Percentiles rank a stretch among this genome's conserved stretches.
Conservation (phyloP, 805 yeast species). For the Hyphopichia homilentoma region DNA sequence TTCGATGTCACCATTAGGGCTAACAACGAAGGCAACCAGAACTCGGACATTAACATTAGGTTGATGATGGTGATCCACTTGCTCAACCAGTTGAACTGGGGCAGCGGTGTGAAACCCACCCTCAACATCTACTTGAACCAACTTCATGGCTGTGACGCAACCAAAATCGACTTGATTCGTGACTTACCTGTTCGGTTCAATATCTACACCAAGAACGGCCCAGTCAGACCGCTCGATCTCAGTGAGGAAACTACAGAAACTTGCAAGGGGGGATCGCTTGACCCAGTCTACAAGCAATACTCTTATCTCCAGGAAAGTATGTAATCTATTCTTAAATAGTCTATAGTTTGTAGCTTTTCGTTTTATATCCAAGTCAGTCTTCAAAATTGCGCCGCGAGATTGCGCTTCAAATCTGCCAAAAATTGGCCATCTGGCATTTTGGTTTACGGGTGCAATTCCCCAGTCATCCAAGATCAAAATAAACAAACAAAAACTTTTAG, state of each 20-base stretch:
- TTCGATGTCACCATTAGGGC: not conserved
- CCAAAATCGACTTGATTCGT: not conserved
- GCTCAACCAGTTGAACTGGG: slow-evolving; percentile 2
- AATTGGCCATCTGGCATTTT: no score
- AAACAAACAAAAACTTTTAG: no score
- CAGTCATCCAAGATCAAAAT: no score
- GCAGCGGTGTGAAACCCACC: not conserved
- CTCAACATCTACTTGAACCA: not conserved
- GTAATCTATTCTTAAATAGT: no score
- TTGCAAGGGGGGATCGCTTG: not conserved
- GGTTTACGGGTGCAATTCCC: not conserved
- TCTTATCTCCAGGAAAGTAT: no score
- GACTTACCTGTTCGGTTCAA: not conserved
- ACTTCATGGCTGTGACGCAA: not conserved
- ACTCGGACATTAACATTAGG: not conserved
- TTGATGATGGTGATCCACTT: slow-evolving; percentile 2
- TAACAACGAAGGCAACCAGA: not conserved
- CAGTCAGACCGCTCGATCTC: no score
- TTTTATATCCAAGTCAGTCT: no score
- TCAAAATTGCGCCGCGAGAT: no score
- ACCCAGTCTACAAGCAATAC: not conserved
- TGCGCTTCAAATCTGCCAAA: no score
- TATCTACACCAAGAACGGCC: not conserved
- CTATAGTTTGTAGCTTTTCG: no score
- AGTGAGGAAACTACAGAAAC: not conserved